Evolutionary conservation across 2,329 filamentous ascomycete species (phyloP).

Genomic region (Hypoxylon sp.): DNA sequence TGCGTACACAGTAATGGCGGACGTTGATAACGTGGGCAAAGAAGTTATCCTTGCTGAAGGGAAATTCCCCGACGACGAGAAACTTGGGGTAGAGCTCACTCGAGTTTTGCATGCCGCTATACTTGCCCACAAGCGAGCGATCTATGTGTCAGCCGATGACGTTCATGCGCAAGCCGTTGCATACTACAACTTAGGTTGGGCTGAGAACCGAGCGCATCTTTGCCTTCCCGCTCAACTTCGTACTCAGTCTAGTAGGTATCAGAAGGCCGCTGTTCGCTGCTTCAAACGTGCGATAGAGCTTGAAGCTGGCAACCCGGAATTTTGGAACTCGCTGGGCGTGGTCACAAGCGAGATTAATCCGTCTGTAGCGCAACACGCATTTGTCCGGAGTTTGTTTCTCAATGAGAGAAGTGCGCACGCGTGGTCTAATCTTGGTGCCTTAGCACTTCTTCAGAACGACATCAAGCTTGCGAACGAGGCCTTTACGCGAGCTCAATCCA

Average conservation of each 20-base stretch:
- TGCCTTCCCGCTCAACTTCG: constrained; percentile 66
- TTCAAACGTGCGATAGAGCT: constrained; percentile 97
- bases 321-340: constrained; percentile 96
- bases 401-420: constrained; percentile 86
- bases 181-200: constrained; percentile 97
- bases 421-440: constrained; percentile 91
- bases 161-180: constrained; percentile 92
- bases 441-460: constrained; percentile 89
- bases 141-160: constrained; percentile 78
- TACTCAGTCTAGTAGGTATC: constrained; percentile 73
- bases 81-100: constrained; percentile 63
- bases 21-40: constrained; percentile 73
- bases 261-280: constrained; percentile 85
- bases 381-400: constrained; percentile 90
- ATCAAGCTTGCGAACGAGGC: constrained; percentile 86
- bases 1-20: constrained; percentile 70
- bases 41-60: constrained; percentile 60
- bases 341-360: constrained; percentile 89
- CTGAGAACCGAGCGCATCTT: constrained; percentile 83
- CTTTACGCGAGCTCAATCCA: constrained; percentile 91
- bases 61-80: constrained; percentile 60
- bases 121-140: constrained; percentile 87
- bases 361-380: constrained; percentile 90
- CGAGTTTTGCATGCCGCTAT: constrained; percentile 78
- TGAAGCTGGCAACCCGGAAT: constrained; percentile 92